A percentile compares a stretch with the other conserved stretches of the same genome.
Conservation (phyloP, 768 basidiomycete genomes). For the Strobilomyces echinocephalus region DNA sequence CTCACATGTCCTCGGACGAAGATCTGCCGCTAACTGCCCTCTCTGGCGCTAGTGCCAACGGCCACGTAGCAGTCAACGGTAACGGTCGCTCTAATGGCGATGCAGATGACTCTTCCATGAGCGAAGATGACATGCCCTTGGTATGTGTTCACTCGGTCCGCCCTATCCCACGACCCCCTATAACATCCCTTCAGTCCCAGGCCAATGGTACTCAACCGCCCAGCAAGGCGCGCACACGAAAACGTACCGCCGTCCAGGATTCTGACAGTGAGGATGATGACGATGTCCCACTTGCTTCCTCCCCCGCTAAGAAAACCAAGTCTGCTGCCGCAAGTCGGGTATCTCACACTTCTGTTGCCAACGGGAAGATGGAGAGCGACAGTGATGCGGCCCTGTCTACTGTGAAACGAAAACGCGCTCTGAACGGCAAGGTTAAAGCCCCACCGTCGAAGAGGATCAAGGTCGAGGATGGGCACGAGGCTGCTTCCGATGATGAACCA, state of each 20-base stretch:
- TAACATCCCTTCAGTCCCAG: constrained; percentile 47
- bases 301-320: constrained; percentile 51
- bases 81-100: constrained; percentile 37
- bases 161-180: constrained; percentile 12
- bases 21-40: constrained; percentile 45
- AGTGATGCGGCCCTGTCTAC: constrained; percentile 42
- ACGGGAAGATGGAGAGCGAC: constrained; percentile 37
- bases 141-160: constrained; percentile 38
- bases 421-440: constrained; percentile 46
- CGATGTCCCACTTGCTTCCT: constrained; percentile 67
- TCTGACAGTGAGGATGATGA: constrained; percentile 62
- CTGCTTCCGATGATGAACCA: constrained; percentile 36
- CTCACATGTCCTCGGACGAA: constrained; percentile 54
- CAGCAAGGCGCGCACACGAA: constrained; percentile 32
- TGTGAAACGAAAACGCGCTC: constrained; percentile 40
- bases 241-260: constrained; percentile 53
- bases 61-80: constrained; percentile 42
- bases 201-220: constrained; percentile 42
- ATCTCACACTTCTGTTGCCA: constrained; percentile 32
- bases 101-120: constrained; percentile 47
- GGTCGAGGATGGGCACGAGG: constrained; percentile 39
- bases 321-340: constrained; percentile 40
- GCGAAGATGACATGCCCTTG: constrained; percentile 69
- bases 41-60: constrained; percentile 40
- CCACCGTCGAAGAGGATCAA: constrained; percentile 66